Evolutionary conservation across 176 grass and related monocot genomes (phyloP).

Genomic region (Triticum turgidum): DNA sequence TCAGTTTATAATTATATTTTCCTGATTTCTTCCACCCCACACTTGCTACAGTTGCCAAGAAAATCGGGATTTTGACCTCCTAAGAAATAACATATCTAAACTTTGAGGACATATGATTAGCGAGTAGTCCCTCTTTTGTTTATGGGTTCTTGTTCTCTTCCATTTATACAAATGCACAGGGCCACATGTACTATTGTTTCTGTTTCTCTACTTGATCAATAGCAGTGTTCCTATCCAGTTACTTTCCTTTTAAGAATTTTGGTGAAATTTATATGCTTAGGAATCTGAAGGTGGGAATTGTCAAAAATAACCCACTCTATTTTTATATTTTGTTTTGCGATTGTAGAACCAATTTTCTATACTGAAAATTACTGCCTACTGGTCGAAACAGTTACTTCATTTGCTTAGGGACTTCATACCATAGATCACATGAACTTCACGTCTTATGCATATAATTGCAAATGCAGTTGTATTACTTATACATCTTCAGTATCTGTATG

Average conservation of each 20-base stretch:
- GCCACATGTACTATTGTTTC: neutral
- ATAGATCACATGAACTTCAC: neutral
- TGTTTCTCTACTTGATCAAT: neutral
- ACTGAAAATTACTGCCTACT: neutral
- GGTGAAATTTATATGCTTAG: constrained; percentile 5
- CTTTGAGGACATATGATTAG: neutral
- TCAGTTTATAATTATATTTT: neutral
- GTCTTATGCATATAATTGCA: neutral
- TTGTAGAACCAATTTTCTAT: neutral
- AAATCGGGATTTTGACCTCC: neutral
- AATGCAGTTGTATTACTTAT: neutral
- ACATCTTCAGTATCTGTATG: neutral
- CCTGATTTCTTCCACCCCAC: neutral
- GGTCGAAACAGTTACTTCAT: neutral
- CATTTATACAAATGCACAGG: neutral
- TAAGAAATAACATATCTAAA: neutral
- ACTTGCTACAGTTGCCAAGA: neutral
- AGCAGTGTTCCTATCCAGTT: neutral
- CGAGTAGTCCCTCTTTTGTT: neutral
- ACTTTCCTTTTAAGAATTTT: neutral
- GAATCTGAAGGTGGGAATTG: neutral
- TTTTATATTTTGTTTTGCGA: neutral
- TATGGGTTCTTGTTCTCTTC: neutral
- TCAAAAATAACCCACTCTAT: neutral
- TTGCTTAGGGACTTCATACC: constrained; percentile 1